Conservation (phyloP, 805 yeast species). For the Naumovozyma castellii region DNA sequence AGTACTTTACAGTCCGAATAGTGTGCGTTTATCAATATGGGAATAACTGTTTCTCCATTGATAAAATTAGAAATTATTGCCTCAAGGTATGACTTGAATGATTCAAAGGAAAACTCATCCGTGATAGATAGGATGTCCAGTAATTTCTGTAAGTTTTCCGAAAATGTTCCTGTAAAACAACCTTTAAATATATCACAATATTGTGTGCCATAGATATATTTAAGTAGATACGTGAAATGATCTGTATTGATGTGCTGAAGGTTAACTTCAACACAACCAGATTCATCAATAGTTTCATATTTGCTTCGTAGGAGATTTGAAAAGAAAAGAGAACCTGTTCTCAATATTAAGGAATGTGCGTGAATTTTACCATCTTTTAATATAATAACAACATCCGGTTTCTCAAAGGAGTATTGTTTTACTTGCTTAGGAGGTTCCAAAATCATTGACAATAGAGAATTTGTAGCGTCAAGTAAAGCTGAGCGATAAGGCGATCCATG, state of each 20-base stretch:
- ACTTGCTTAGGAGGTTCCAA: not conserved
- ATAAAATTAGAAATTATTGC: conserved; percentile 47
- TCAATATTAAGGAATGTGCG: conserved; percentile 46
- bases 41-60: conserved; percentile 48
- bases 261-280: conserved; percentile 24
- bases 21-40: conserved; percentile 47
- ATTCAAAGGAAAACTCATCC: conserved; percentile 54
- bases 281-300: conserved; percentile 36
- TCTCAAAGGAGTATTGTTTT: not conserved
- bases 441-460: not conserved
- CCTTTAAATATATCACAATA: conserved; percentile 10
- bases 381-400: conserved; percentile 36
- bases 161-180: conserved; percentile 7
- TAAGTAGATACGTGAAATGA: conserved; percentile 42
- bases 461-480: not conserved
- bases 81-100: conserved; percentile 54
- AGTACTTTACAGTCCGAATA: conserved; percentile 44
- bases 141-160: conserved; percentile 21
- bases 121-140: conserved; percentile 52
- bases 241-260: conserved; percentile 32
- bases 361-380: conserved; percentile 38
- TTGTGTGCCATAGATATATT: conserved; percentile 45
- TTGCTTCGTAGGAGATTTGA: conserved; percentile 44
- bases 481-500: conserved; percentile 10
- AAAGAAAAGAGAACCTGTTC: conserved; percentile 53